A percentile compares a stretch with the other conserved stretches of the same genome.
phyloP scores from a whole-genome alignment of 306 rosid species.

The Dalbergia cultrata region DNA sequence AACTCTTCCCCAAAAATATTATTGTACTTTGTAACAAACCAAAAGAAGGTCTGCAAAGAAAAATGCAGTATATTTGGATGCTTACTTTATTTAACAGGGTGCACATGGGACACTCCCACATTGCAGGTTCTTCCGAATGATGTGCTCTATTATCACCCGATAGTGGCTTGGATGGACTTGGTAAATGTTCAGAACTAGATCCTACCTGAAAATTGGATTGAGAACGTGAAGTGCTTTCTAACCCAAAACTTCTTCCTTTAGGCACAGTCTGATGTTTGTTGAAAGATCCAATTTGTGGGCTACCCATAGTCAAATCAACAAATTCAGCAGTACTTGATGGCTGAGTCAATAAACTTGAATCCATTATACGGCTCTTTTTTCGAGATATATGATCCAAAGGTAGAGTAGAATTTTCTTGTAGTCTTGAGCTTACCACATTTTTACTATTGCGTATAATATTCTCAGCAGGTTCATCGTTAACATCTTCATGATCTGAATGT shows the following conservation, averaged over 20 bases:
- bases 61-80: constrained; percentile 30
- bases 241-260: constrained; percentile 44
- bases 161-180: constrained; percentile 42
- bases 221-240: constrained; percentile 46
- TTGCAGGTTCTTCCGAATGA: constrained; percentile 55
- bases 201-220: constrained; percentile 46
- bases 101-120: constrained; percentile 86
- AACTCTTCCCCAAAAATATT: neutral
- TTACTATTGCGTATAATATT: constrained; percentile 45
- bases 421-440: constrained; percentile 52
- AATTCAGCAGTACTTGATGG: constrained; percentile 45
- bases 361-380: constrained; percentile 63
- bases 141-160: constrained; percentile 38
- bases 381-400: constrained; percentile 45
- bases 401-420: constrained; percentile 34
- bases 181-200: constrained; percentile 48
- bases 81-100: constrained; percentile 87
- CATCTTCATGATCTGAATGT: constrained; percentile 61
- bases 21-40: neutral
- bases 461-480: constrained; percentile 47
- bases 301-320: constrained; percentile 52
- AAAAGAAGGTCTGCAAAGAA: constrained; percentile 17
- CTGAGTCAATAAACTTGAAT: constrained; percentile 41
- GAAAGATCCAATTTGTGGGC: constrained; percentile 38
- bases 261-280: constrained; percentile 38